Base-by-base conservation (phyloP, 2,329 filamentous ascomycete species). In the Fusarium agapanthi region DNA sequence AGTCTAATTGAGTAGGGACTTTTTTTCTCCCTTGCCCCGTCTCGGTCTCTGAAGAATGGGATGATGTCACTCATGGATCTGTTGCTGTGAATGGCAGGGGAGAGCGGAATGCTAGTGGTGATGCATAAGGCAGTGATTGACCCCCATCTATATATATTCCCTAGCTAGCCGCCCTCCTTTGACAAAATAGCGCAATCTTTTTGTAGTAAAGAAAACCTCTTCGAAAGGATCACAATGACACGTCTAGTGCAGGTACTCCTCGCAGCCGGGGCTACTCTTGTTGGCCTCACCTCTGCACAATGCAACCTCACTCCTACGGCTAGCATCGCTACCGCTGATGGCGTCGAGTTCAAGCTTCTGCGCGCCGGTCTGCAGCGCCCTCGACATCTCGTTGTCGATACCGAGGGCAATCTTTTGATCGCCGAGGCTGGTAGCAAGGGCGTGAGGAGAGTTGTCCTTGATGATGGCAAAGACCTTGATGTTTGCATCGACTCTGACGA, bases 401-500 rank as follows among this genome's bases (percentile, higher is more conserved):
- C 60, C 1, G 41, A 65, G 15, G 62, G 62, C 18, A 65, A 65
- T 28, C 60, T 65, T 28, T 5, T 65, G 1, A 65, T 65, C 6
- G 4, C 60, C 8, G 62, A 65, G 41, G 48, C 59, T 43, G 48
- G 59, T 2, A 55, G 15, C 10, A 41, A 48, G 41, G 62, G 62
- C 2, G 62, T 65, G 1, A 65, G 62, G 6, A 65, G 62, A 12
- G 41, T 65, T 41, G 60, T 65, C 7, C 62, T 65, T 12, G 48
- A 65, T 18, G 47, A 43, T 26, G 62, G 62, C 3, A 65, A 65
- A 32, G n/a, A 65, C 7, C 60, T 65, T 0, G 60, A 64, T 20
- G 62, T 65, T 14, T 65, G 62, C 24, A 57, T 65, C 14, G 60
- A 65, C 30, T 65, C 62, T 28, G 60, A 65, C 9, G n/a, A 37